phyloP scores from a whole-genome alignment of 2,329 filamentous ascomycete species.

The Mycosphaerella arachidis region DNA sequence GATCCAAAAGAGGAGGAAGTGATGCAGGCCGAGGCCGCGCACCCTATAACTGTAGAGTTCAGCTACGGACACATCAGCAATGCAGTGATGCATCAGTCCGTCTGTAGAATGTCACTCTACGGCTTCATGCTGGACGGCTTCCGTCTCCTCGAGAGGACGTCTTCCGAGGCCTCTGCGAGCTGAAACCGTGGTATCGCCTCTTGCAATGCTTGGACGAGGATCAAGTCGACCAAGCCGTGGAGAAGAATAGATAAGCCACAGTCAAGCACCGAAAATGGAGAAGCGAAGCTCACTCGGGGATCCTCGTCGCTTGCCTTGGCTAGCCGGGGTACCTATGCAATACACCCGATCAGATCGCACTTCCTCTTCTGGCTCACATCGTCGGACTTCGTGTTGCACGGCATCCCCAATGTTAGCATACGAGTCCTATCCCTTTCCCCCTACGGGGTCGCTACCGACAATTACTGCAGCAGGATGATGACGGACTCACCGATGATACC shows the following conservation, averaged over 20 bases:
- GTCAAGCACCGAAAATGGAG: neutral
- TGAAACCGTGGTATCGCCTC: neutral
- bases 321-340: neutral
- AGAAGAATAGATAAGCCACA: neutral
- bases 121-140: neutral
- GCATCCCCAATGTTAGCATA: neutral
- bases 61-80: neutral
- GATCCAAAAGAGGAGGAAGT: neutral
- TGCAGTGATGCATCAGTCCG: neutral
- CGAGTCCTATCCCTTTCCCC: neutral
- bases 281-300: neutral
- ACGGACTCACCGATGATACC: neutral
- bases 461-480: constrained; percentile 2
- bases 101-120: neutral
- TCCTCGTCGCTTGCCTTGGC: neutral
- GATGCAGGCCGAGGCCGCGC: too few species aligned
- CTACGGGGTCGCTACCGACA: neutral
- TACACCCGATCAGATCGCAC: neutral
- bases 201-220: neutral
- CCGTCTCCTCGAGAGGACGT: neutral
- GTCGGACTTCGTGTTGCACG: neutral
- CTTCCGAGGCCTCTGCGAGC: neutral
- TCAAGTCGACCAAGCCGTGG: neutral
- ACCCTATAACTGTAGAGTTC: too few species aligned
- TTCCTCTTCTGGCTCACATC: neutral